These are phyloP conservation scores for Phoenix dactylifera DNA, from an alignment of 176 grass and related monocot genomes.

Conservation along the genomic window DNA sequence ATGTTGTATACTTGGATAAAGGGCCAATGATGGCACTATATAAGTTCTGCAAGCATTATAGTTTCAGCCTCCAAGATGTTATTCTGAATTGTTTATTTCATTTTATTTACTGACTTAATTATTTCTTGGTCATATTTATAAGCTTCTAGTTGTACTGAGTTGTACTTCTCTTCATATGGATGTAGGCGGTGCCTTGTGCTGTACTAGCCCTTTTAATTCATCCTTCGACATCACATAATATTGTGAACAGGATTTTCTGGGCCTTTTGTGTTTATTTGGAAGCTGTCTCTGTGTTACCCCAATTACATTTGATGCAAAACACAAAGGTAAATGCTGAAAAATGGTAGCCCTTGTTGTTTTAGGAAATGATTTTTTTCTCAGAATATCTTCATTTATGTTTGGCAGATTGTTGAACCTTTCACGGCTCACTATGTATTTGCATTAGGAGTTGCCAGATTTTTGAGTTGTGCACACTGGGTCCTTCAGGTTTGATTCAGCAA, in stretches of 20 bases:
- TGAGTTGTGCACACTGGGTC: conserved; percentile 20
- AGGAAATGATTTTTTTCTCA: not conserved
- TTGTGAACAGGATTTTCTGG: conserved; percentile 19
- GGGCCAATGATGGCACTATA: too few species aligned
- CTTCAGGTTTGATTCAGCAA: conserved; percentile 14
- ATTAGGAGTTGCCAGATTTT: conserved; percentile 21
- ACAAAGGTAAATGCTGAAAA: conserved; percentile 6
- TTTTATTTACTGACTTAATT: too few species aligned
- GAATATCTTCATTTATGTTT: not conserved
- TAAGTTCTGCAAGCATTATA: too few species aligned
- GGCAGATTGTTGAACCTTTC: conserved; percentile 24
- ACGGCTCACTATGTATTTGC: conserved; percentile 23
- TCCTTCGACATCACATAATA: conserved; percentile 7
- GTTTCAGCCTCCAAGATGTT: too few species aligned
- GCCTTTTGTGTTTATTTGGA: conserved; percentile 26
- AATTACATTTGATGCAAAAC: conserved; percentile 22
- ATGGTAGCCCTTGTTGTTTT: not conserved
- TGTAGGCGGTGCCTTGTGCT: conserved; percentile 10
- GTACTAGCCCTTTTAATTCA: conserved; percentile 16
- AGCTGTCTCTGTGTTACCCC: conserved; percentile 21
- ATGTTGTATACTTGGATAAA: too few species aligned
- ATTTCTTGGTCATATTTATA: too few species aligned
- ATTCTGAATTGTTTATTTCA: too few species aligned
- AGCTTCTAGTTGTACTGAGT: too few species aligned
- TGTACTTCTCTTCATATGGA: not conserved